Evolutionary conservation across 1,284 basidiomycete genomes (phyloP).

Genomic region (Cutaneotrichosporon sp.): DNA sequence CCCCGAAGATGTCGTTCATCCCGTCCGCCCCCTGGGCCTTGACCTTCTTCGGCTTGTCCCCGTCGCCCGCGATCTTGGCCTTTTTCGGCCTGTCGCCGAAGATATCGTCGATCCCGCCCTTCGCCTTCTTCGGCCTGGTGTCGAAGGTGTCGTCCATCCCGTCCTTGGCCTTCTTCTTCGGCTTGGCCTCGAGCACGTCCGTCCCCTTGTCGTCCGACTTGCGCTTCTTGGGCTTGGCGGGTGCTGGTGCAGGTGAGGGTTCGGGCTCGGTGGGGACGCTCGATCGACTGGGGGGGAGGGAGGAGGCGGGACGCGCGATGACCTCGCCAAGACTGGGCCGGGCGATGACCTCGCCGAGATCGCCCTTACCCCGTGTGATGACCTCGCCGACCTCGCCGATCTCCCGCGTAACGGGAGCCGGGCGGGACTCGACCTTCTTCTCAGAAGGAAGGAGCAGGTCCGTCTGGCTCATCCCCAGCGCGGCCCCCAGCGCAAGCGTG

Average conservation of each 20-base stretch:
- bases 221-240: neutral
- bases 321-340: neutral
- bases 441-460: no score
- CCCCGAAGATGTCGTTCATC: slow-evolving; percentile 4
- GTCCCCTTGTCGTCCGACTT: neutral
- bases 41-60: neutral
- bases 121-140: neutral
- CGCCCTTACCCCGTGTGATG: no score
- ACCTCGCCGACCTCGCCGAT: neutral
- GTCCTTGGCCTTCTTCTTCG: slow-evolving; percentile 4
- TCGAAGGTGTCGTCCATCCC: slow-evolving; percentile 3
- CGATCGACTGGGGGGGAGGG: no score
- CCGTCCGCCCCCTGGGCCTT: slow-evolving; percentile 2
- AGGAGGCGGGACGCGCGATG: neutral
- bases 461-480: slow-evolving; percentile 1
- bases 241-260: neutral
- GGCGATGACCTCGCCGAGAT: slow-evolving; percentile 4
- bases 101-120: no score
- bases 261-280: no score
- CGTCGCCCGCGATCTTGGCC: no score
- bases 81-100: slow-evolving; percentile 1
- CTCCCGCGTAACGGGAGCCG: no score
- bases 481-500: slow-evolving; percentile 5
- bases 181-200: neutral
- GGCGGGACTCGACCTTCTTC: no score